Base-by-base conservation (phyloP, 177 flowering plant species). In the Vitis hybrid region DNA sequence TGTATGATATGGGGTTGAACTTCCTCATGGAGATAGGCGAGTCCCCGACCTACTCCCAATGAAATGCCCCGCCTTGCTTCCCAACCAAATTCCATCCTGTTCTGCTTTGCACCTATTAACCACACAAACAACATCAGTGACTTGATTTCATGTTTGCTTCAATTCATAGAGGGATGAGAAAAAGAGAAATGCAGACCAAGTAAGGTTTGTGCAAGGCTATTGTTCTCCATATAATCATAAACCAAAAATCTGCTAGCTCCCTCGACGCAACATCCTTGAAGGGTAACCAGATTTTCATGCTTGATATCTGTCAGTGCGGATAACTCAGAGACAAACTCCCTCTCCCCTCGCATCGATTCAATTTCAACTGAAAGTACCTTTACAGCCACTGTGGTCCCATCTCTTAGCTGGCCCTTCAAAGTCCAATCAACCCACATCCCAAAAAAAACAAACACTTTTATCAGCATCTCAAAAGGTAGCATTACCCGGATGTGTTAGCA, bases 201-300 rank as follows among this genome's bases (percentile, higher is more conserved):
- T 59, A 87, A 77, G 2, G 81, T 69, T 1, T 70, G 80, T 1
- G 79, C 66, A 3, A 87, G 74, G 79, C 88, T 85, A 18, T 82
- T 84, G 66, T 87, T 85, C 73, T 84, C 87, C 89, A 87, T 80
- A 80, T 82, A 84, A 44, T 86, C 88, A 65, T 85, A 87, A 11
- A 87, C 86, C 71, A 87, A 53, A 62, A 72, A 75, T 74, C 91
- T 74, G 11, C 55, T 59, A 14, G 78, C 75, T 65, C 84, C 86
- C 14, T 85, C 79, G 14, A 82, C 71, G 54, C 89, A 87, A 50
- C 87, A 84, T 17, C 91, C 91, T 33, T 20, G 69, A 18, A 87
- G 81, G 1, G 38, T 73, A 3, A 85, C 84, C 9, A 87, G 86
- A 64, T 85, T 81, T 70, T 82, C 80, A 72, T 87, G 91, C 28